Conservation (phyloP, 768 basidiomycete species). For the Termitomyces titanicus region DNA sequence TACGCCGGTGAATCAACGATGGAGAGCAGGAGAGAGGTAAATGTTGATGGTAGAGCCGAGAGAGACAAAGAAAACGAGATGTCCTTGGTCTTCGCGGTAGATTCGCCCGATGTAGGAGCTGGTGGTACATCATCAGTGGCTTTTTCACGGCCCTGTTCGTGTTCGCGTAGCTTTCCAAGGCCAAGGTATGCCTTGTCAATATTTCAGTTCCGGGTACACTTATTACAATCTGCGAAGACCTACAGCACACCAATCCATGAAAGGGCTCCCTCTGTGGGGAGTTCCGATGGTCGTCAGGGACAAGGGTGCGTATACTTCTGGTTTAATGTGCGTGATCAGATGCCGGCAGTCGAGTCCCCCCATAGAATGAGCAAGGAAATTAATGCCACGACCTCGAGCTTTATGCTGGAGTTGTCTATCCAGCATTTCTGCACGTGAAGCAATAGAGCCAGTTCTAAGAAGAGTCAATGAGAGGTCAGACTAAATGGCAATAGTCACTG, state of each 20-base stretch:
- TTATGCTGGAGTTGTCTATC: constrained; percentile 66
- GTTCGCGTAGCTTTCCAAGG: constrained; percentile 63
- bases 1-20: constrained; percentile 96
- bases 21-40: constrained; percentile 84
- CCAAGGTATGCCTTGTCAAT: constrained; percentile 78
- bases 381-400: constrained; percentile 75
- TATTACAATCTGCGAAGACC: constrained; percentile 24
- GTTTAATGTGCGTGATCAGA: constrained; percentile 82
- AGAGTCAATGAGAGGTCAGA: background rate
- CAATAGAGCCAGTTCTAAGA: constrained; percentile 85
- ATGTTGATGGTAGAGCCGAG: constrained; percentile 70
- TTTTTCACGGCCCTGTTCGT: constrained; percentile 30
- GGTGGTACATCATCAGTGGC: background rate
- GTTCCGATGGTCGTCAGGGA: constrained; percentile 89
- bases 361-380: constrained; percentile 97
- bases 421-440: constrained; percentile 72
- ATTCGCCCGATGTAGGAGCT: background rate
- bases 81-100: constrained; percentile 23
- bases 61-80: constrained; percentile 45
- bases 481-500: constrained; percentile 21
- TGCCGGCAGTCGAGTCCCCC: constrained; percentile 95
- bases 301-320: constrained; percentile 77
- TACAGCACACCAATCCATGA: constrained; percentile 99
- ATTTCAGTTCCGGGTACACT: constrained; percentile 1
- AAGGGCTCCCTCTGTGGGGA: constrained; percentile 93